Evolutionary conservation across 371 early-diverging fungal genomes (phyloP).

Genomic region (Rhizopus arrhizus): DNA sequence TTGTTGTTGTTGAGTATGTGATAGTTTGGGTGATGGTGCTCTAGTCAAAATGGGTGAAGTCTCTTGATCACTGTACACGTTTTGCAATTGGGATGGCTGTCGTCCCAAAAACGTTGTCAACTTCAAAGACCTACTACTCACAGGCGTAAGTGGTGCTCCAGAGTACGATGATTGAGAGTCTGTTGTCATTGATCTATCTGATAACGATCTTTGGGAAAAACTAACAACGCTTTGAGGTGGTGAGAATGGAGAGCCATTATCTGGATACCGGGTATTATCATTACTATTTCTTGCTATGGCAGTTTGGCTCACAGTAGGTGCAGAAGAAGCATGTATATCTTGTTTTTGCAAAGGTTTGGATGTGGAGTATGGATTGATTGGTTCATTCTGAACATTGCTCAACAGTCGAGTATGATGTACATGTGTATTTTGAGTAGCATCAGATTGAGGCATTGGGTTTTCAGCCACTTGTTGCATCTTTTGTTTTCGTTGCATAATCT

Average conservation of each 20-base stretch:
- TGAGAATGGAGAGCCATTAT: conserved; percentile 3
- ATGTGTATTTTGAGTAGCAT: not conserved
- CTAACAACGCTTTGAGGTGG: not conserved
- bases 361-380: not conserved
- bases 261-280: conserved; percentile 3
- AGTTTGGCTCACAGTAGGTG: too few relatives aligned
- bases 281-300: too few relatives aligned
- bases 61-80: conserved; percentile 5
- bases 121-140: conserved; percentile 12
- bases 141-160: not conserved
- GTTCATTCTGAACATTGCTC: not conserved
- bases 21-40: conserved; percentile 8
- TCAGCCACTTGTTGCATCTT: conserved; percentile 13
- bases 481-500: conserved; percentile 39
- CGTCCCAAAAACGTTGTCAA: conserved; percentile 16
- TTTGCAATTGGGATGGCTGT: conserved; percentile 9
- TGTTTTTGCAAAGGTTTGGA: conserved; percentile 19
- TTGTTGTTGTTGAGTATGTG: conserved; percentile 3
- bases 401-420: not conserved
- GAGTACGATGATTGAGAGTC: conserved; percentile 3
- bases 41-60: conserved; percentile 1
- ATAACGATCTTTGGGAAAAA: conserved; percentile 9
- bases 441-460: not conserved
- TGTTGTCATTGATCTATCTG: conserved; percentile 11
- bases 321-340: not conserved